These are phyloP conservation scores for Sarcomyxa edulis DNA, from an alignment of 768 basidiomycete genomes.

Conservation along the genomic window DNA sequence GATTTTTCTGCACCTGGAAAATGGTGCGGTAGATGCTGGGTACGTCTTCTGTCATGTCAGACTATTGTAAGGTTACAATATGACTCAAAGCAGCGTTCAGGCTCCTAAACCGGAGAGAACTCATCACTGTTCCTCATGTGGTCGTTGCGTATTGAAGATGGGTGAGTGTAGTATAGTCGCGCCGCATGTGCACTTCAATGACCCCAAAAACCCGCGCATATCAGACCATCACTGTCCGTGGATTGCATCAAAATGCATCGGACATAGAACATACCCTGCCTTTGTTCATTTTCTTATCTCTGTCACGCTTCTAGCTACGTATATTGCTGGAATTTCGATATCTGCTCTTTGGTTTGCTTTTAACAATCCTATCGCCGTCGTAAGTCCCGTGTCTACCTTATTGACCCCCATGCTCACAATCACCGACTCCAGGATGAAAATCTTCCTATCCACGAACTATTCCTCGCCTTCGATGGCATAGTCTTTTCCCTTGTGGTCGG, in stretches of 20 bases:
- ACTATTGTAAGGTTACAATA: neutral
- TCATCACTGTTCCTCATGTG: constrained; percentile 74
- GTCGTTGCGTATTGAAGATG: constrained; percentile 81
- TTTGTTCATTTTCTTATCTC: constrained; percentile 75
- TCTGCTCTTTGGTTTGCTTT: constrained; percentile 62
- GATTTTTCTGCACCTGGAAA: constrained; percentile 49
- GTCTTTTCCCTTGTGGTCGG: constrained; percentile 65
- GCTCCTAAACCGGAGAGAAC: constrained; percentile 74
- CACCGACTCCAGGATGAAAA: constrained; percentile 50
- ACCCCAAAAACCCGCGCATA: constrained; percentile 8
- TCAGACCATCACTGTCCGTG: constrained; percentile 86
- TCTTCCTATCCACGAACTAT: constrained; percentile 68
- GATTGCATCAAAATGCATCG: constrained; percentile 74
- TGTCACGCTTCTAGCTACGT: constrained; percentile 55
- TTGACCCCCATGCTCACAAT: constrained; percentile 6
- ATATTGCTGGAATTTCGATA: constrained; percentile 50
- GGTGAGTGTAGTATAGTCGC: constrained; percentile 59
- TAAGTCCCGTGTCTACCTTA: constrained; percentile 34
- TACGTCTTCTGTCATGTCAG: constrained; percentile 16
- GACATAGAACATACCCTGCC: constrained; percentile 78
- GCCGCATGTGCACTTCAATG: too few relatives aligned
- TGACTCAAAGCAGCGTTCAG: constrained; percentile 20
- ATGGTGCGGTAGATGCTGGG: constrained; percentile 80
- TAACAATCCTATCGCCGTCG: constrained; percentile 53
- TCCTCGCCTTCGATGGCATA: constrained; percentile 53